phyloP scores from a whole-genome alignment of 768 basidiomycete species.

The Erythrobasidium yunnanense region DNA sequence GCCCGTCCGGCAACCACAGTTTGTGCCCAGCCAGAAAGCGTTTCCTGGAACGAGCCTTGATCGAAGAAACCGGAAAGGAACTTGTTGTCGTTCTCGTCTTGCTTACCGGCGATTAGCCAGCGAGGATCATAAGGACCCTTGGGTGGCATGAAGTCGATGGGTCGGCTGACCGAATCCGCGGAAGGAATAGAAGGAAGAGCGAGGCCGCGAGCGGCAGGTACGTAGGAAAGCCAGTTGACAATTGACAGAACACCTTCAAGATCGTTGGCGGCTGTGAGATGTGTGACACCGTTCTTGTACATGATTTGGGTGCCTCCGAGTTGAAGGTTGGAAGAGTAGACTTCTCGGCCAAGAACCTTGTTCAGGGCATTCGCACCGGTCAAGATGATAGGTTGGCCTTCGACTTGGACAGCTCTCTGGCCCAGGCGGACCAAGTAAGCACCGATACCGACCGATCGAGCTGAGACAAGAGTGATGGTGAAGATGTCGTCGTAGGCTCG shows the following conservation, averaged over 20 bases:
- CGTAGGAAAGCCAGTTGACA: slow-evolving; percentile 84
- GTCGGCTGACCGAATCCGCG: slow-evolving; percentile 65
- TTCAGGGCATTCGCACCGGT: slow-evolving; percentile 94
- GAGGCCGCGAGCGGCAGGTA: slow-evolving; percentile 70
- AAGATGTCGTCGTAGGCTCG: slow-evolving; percentile 99
- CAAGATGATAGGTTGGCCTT: slow-evolving; percentile 97
- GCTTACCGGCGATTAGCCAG: slow-evolving; percentile 94
- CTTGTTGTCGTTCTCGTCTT: slow-evolving; percentile 58
- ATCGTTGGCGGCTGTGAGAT: slow-evolving; percentile 87
- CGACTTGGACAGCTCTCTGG: slow-evolving; percentile 94
- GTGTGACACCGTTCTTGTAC: slow-evolving; percentile 99
- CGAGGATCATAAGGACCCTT: slow-evolving; percentile 93
- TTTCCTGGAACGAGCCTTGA: slow-evolving; percentile 95
- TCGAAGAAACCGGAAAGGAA: slow-evolving; percentile 93
- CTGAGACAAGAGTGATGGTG: slow-evolving; percentile 96
- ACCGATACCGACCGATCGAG: slow-evolving; percentile 96
- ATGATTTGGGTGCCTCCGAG: slow-evolving; percentile 99
- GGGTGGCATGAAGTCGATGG: slow-evolving; percentile 76
- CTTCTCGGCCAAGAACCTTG: slow-evolving; percentile 96
- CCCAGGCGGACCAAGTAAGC: slow-evolving; percentile 97
- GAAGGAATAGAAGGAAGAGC: slow-evolving; percentile 64
- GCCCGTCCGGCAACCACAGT: slow-evolving; percentile 93
- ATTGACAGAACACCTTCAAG: slow-evolving; percentile 90
- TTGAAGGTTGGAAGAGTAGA: slow-evolving; percentile 95
- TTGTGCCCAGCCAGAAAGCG: slow-evolving; percentile 96